Percentiles rank a stretch among this genome's conserved stretches.
These are phyloP conservation scores for Phlyctochytrium bullatum DNA, from an alignment of 192 early-diverging fungal species.

Conservation along the genomic window DNA sequence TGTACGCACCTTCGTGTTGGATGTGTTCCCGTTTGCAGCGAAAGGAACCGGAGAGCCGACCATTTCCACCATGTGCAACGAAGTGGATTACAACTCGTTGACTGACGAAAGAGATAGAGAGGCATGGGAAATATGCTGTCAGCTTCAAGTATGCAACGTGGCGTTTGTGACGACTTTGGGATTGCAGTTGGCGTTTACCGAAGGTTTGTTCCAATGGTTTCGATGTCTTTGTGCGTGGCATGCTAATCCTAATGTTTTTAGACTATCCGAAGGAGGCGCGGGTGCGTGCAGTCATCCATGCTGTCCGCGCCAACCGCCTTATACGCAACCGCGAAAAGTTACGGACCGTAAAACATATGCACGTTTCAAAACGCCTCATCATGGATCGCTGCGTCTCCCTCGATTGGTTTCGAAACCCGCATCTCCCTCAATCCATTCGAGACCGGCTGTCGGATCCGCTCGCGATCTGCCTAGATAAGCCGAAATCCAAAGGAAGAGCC, in stretches of 20 bases:
- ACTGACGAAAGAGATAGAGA: not conserved
- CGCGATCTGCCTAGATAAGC: not conserved
- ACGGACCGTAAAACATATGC: constrained; percentile 1
- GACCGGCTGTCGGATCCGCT: not conserved
- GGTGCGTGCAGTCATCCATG: not conserved
- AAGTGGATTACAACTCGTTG: not conserved
- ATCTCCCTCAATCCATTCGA: not conserved
- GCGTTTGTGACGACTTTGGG: constrained; percentile 1
- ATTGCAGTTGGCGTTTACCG: constrained; percentile 2
- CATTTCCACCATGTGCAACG: constrained; percentile 7
- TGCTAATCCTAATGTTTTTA: no score
- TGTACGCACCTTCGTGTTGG: not conserved
- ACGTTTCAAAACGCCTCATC: not conserved
- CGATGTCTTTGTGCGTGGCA: no score
- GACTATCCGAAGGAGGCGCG: constrained; percentile 8
- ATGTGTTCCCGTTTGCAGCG: constrained; percentile 6
- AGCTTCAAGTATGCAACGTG: constrained; percentile 8
- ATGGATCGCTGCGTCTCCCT: constrained; percentile 3
- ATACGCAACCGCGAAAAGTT: constrained; percentile 1
- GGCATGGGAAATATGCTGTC: constrained; percentile 6
- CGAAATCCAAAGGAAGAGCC: not conserved
- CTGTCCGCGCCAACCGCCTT: constrained; percentile 1
- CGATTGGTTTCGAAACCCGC: constrained; percentile 2
- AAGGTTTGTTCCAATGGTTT: no score
- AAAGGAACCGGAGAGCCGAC: constrained; percentile 8